Base-by-base conservation (phyloP, 768 basidiomycete species). In the Boletus sp. region DNA sequence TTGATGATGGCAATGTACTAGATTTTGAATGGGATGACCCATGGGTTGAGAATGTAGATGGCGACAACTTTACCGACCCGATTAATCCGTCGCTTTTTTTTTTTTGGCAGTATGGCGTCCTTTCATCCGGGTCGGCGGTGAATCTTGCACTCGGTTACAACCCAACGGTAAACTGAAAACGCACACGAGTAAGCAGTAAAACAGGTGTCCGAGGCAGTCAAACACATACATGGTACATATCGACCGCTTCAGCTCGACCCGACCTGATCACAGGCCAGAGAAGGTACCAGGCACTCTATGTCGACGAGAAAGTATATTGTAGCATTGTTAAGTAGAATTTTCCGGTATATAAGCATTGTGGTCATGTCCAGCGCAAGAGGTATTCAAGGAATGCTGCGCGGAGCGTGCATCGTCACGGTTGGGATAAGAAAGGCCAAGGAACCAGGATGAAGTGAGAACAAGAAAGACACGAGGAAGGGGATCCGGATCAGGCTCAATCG, bases 401-500 rank as follows among this genome's bases (percentile, higher is more conserved):
- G 8, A n/a, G 1, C n/a, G n/a, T 38, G 5, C 37, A 38, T 7
- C 29, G 29, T 29, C 29, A 29, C 29, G 29, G 5, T 29, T 29
- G 29, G 4, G 8, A 8, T 32, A 32, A 32, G 32, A 32, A 32
- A 32, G 32, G 32, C 4, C 23, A 25, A 25, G 4, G 4, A 4
- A 25, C 4, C 4, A 4, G 23, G 23, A 25, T n/a, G 11, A 6
- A 6, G 8, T 29, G 29, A 6, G 23, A 25, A 37, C 35, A 2
- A 25, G 4, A 4, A 2, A 4, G 2, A 2, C 2, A 4, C 4
- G 23, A 4, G n/a, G n/a, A n/a, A n/a, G n/a, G n/a, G n/a, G n/a
- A n/a, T n/a, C n/a, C n/a, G n/a, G n/a, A n/a, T n/a, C n/a, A n/a
- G n/a, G n/a, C n/a, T n/a, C n/a, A n/a, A n/a, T n/a, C n/a, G n/a